These are phyloP conservation scores for Glomus cerebriforme DNA, from an alignment of 192 early-diverging fungal genomes.

Conservation along the genomic window DNA sequence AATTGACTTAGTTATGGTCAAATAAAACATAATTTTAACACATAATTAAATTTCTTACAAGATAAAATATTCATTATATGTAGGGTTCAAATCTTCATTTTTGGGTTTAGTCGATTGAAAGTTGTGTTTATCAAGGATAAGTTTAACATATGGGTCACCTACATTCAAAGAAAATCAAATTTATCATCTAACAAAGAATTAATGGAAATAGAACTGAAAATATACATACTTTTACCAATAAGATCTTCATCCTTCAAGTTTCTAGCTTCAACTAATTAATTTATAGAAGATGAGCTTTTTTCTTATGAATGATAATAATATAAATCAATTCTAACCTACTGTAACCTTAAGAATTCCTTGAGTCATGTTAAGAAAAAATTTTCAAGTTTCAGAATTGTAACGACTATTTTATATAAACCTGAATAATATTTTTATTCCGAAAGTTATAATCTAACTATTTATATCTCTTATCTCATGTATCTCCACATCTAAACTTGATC, in stretches of 20 bases:
- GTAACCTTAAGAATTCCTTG: too few relatives aligned
- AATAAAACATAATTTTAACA: background rate
- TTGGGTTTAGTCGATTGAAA: conserved; percentile 33
- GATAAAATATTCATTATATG: conserved; percentile 39
- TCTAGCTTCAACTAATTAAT: conserved; percentile 35
- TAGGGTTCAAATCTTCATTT: conserved; percentile 23
- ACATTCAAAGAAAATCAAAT: background rate
- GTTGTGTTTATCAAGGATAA: conserved; percentile 35
- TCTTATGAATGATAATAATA: too few relatives aligned
- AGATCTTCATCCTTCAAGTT: conserved; percentile 39
- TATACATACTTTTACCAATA: conserved; percentile 31
- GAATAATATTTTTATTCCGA: too few relatives aligned
- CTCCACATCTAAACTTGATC: too few relatives aligned
- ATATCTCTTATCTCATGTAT: too few relatives aligned
- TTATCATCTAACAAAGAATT: background rate
- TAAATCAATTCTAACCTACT: too few relatives aligned
- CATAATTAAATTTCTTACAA: conserved; percentile 20
- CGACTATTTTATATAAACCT: too few relatives aligned
- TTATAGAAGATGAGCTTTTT: too few relatives aligned
- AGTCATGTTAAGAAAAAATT: too few relatives aligned
- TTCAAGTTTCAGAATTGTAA: too few relatives aligned
- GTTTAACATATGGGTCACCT: conserved; percentile 30
- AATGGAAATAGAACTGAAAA: background rate
- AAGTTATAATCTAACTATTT: too few relatives aligned
- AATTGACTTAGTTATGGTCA: background rate